A percentile compares a stretch with the other conserved stretches of the same genome.
These are phyloP conservation scores for Casaregolazyma lundiana DNA, from an alignment of 1,139 yeast genomes.

Conservation along the genomic window DNA sequence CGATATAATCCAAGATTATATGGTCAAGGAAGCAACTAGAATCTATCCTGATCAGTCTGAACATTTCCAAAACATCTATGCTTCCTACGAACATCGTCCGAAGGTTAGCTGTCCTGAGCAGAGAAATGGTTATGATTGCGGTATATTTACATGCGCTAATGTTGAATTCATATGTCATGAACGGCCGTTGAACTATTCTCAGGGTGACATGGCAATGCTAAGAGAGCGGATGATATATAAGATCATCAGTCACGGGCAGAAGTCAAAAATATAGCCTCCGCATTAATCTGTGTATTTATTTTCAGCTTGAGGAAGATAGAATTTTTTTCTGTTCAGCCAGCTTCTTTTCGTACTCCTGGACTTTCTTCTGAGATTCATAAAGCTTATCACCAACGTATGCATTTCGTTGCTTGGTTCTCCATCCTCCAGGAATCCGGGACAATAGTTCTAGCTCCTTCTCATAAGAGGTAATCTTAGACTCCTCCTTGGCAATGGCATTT, in stretches of 20 bases:
- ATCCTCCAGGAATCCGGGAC: slow-evolving; percentile 41
- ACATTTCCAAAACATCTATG: slow-evolving; percentile 36
- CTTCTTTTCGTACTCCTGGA: slow-evolving; percentile 42
- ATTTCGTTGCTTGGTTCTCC: slow-evolving; percentile 55
- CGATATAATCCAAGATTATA: slow-evolving; percentile 49
- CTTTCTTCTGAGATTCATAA: slow-evolving; percentile 37
- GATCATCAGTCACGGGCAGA: slow-evolving; percentile 17
- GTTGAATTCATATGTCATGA: slow-evolving; percentile 53
- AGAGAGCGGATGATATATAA: slow-evolving; percentile 69
- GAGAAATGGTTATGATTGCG: slow-evolving; percentile 89
- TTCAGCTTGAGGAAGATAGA: slow-evolving; percentile 9
- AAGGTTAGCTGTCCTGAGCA: slow-evolving; percentile 73
- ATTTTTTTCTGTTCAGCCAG: slow-evolving; percentile 23
- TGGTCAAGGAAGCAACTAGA: slow-evolving; percentile 30
- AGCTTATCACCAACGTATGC: slow-evolving; percentile 65
- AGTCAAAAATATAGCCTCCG: slow-evolving; percentile 3
- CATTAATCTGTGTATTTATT: background rate
- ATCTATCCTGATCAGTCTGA: slow-evolving; percentile 24
- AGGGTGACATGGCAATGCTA: slow-evolving; percentile 63
- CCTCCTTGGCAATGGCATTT: slow-evolving; percentile 54
- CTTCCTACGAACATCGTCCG: slow-evolving; percentile 23
- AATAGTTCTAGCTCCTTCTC: slow-evolving; percentile 70
- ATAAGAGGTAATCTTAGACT: slow-evolving; percentile 54
- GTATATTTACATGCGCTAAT: slow-evolving; percentile 84
- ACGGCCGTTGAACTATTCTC: slow-evolving; percentile 52